Conservation (phyloP, 78 protist species). For the Goniomonas avonlea region DNA sequence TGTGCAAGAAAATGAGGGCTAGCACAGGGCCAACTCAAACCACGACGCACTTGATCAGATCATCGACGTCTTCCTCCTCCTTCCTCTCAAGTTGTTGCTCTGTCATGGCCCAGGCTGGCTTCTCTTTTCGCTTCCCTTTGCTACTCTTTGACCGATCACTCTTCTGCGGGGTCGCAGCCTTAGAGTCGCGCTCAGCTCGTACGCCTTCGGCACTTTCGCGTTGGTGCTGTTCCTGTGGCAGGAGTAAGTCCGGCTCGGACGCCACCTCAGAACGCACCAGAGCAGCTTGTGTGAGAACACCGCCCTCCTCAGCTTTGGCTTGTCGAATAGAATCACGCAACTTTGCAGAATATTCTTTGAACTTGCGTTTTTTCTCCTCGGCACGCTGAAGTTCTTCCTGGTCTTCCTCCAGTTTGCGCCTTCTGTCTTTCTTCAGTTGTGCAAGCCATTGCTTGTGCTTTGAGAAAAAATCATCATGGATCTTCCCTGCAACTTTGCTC, state of each 20-base stretch:
- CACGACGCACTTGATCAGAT: constrained; percentile 7
- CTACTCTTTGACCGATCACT: not conserved
- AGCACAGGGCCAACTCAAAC: no score
- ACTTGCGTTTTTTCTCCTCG: not conserved
- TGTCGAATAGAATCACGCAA: constrained; percentile 8
- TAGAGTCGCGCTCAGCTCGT: not conserved
- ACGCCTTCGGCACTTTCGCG: not conserved
- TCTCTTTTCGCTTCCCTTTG: not conserved
- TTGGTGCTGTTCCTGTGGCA: not conserved
- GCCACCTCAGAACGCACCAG: not conserved
- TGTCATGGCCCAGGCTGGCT: not conserved
- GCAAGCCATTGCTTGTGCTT: constrained; percentile 26
- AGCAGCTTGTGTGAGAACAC: not conserved
- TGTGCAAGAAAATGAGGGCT: no score
- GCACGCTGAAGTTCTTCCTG: not conserved
- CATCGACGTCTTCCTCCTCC: constrained; percentile 1
- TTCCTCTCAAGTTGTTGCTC: not conserved
- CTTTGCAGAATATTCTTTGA: constrained; percentile 11
- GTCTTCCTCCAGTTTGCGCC: not conserved
- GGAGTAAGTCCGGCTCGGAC: not conserved
- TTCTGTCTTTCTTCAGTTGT: not conserved
- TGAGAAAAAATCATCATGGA: not conserved
- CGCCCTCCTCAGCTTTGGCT: not conserved
- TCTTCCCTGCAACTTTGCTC: not conserved
- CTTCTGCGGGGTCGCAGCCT: no score